phyloP scores from a whole-genome alignment of 495 filamentous ascomycete genomes.

The Neurospora sp. region DNA sequence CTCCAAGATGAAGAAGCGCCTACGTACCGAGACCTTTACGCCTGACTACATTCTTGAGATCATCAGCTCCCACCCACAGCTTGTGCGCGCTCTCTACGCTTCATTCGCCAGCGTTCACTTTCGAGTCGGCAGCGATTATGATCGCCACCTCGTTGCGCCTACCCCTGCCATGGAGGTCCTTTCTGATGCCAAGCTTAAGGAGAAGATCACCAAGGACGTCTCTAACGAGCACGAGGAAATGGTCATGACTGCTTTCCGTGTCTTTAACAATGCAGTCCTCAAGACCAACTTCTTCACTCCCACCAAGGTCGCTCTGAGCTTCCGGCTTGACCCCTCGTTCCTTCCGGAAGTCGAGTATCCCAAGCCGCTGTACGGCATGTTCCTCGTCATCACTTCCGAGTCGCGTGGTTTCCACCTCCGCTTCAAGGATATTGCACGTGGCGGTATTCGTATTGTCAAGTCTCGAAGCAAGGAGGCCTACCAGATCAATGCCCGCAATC shows the following conservation, averaged over 20 bases:
- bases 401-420: slow-evolving; percentile 95
- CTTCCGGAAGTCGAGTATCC: slow-evolving; percentile 88
- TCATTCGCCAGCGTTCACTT: slow-evolving; percentile 85
- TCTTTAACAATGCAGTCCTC: slow-evolving; percentile 82
- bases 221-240: slow-evolving; percentile 94
- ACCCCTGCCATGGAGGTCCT: slow-evolving; percentile 61
- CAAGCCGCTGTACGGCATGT: slow-evolving; percentile 93
- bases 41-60: slow-evolving; percentile 96
- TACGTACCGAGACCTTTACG: slow-evolving; percentile 94
- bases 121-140: slow-evolving; percentile 64
- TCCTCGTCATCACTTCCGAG: slow-evolving; percentile 92
- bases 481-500: slow-evolving; percentile 85
- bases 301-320: slow-evolving; percentile 95
- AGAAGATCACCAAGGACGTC: slow-evolving; percentile 69
- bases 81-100: slow-evolving; percentile 82
- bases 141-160: slow-evolving; percentile 63
- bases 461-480: slow-evolving; percentile 91
- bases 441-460: slow-evolving; percentile 97
- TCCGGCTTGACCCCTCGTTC: slow-evolving; percentile 83
- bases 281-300: slow-evolving; percentile 99
- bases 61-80: slow-evolving; percentile 79
- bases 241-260: slow-evolving; percentile 94
- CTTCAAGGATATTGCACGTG: slow-evolving; percentile 93
- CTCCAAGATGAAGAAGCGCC: slow-evolving; percentile 88
- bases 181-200: slow-evolving; percentile 66